Base-by-base conservation (phyloP, 495 filamentous ascomycete species). In the Hyaloscypha finlandica region DNA sequence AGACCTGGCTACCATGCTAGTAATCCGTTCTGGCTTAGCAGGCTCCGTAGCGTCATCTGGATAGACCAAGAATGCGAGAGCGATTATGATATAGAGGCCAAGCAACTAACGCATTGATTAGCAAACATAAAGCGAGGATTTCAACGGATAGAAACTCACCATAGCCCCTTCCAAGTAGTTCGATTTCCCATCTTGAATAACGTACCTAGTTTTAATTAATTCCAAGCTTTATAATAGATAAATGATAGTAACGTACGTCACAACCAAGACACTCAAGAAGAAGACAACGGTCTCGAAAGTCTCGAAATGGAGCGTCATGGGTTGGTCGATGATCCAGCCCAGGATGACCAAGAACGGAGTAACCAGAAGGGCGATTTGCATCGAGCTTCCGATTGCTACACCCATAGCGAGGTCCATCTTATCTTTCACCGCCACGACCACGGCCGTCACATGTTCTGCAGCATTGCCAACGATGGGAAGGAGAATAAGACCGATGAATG, bases 381-480 rank as follows among this genome's bases (percentile, higher is more conserved):
- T 88, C 75, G 90, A 92, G 73, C 89, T 92, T 39, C 94, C 94
- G 68, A 99, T 93, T 9, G 94, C 95, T 29, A 97, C 94, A 20
- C 92, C 91, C 79, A 99, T 92, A 20, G 94, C 94, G 19, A 99
- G 84, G 71, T 97, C 93, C 95, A 98, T 99, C 84, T 99, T 99
- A 77, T 96, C 85, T 80, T 96, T 96, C 73, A 89, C 85, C 0
- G 95, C 92, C 51, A 97, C 94, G 33, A 97, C 89, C 48, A 93
- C 89, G 14, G 95, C 95, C 8, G 95, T 97, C 48, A 96, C 94
- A 76, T 99, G 95, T 78, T 99, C 95, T 9, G 95, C 95, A 2
- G 95, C 95, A 73, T 99, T 99, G 66, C 95, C 95, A 39, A 99
- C 95, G 74, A 99, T 97, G 31, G 95, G 95, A 53, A 99, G 90